Evolutionary conservation across 1,139 yeast genomes (phyloP), one percentile per base, ranked within the genome.

Genomic region (Lodderomyces parapsilosis): DNA sequence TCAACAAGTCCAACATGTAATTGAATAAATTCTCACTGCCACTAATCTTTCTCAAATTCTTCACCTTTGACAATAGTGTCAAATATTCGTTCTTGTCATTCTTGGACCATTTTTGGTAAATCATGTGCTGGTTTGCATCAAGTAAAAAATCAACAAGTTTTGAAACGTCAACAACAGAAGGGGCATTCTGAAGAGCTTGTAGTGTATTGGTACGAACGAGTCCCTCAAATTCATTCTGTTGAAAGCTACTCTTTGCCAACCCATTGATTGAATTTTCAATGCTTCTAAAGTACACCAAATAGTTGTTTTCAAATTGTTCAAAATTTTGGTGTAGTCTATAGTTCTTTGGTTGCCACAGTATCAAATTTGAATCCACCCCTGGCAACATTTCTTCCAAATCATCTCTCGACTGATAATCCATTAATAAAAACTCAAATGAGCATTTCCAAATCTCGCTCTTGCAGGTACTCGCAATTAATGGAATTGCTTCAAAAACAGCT

Each of bases 101-200:
- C 50, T 76, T 71, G 0, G 77, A 63, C 88, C 94, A 84, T 2
- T 49, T 38, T 11, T 43, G 42, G 25, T 38, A 38, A 47, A 56
- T 59, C 3, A 48, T 59, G 18, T 22, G 17, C 18, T 39, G 25
- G n/a, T 41, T 54, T 6, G 54, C 62, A 11, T 63, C 74, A 14
- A 47, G 84, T 6, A 83, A 77, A 25, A 91, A 62, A 18, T 65
- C 66, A 8, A 66, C 54, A 2, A 83, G 77, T 53, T 85, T 76
- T 14, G 65, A 60, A 58, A 89, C 96, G 58, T 90, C 96, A 1
- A 88, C 94, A 28, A 88, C 51, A 14, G 69, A 65, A 1, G 96
- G 90, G 8, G 83, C 65, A 23, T 43, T 40, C 19, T 39, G 42
- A 19, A 50, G 48, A 8, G 44, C 53, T 17, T 36, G 36, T 32